Conservation (phyloP, 768 basidiomycete genomes). For the Chalciporus pseudorubinellus region DNA sequence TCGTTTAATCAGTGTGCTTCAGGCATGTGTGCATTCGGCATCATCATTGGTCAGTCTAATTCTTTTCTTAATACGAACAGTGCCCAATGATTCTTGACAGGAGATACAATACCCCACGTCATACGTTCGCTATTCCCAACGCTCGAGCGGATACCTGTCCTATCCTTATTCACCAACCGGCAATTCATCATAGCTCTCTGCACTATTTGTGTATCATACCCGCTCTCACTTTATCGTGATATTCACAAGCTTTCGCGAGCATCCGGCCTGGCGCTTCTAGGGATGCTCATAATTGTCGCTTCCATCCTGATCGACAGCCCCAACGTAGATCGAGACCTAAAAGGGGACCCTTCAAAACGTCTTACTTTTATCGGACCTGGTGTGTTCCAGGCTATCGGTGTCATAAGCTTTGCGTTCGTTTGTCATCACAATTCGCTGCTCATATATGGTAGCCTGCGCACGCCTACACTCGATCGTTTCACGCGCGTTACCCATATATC, state of each 20-base stretch:
- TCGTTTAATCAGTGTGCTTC: slow-evolving; percentile 5
- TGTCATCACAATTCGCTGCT: slow-evolving; percentile 97
- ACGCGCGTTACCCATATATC: slow-evolving; percentile 91
- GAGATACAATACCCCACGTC: slow-evolving; percentile 96
- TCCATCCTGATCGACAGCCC: slow-evolving; percentile 84
- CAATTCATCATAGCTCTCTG: slow-evolving; percentile 87
- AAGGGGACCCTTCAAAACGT: slow-evolving; percentile 71
- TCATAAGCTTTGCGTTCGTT: slow-evolving; percentile 95
- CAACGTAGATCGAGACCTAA: slow-evolving; percentile 66
- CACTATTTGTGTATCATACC: slow-evolving; percentile 88
- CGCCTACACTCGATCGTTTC: slow-evolving; percentile 93
- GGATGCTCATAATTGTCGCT: slow-evolving; percentile 91
- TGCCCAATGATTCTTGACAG: slow-evolving; percentile 32
- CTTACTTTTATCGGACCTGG: slow-evolving; percentile 77
- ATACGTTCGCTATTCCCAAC: slow-evolving; percentile 81
- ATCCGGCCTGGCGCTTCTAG: slow-evolving; percentile 83
- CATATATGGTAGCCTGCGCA: slow-evolving; percentile 91
- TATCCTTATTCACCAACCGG: slow-evolving; percentile 78
- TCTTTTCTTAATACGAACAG: not conserved
- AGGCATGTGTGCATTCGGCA: slow-evolving; percentile 98
- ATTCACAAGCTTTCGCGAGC: slow-evolving; percentile 96
- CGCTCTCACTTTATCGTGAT: slow-evolving; percentile 92
- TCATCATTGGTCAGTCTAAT: slow-evolving; percentile 67
- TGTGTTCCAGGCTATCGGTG: slow-evolving; percentile 93
- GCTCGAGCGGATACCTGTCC: slow-evolving; percentile 62